A percentile compares a stretch with the other conserved stretches of the same genome.
Evolutionary conservation across 176 grass and related monocot species (phyloP).

Genomic region (Oryza glaberrima): DNA sequence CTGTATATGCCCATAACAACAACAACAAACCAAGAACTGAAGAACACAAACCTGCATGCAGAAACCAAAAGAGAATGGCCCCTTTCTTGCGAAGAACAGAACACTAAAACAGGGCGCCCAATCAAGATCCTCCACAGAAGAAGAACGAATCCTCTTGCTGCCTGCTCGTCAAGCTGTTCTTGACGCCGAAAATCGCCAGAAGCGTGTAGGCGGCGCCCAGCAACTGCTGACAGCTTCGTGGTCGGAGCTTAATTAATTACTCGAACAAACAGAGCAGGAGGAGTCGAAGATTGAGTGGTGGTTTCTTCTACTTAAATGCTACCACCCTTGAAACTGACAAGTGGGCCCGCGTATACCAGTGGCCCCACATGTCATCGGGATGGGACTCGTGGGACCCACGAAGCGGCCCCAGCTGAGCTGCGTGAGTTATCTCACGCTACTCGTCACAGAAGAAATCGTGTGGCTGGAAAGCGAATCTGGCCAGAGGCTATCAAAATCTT

Average conservation of each 20-base stretch:
- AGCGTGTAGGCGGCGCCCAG: neutral
- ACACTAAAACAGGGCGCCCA: neutral
- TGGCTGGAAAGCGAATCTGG: constrained; percentile 18
- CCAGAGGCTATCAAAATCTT: constrained; percentile 19
- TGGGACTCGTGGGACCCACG: neutral
- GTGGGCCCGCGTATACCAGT: rapidly evolving
- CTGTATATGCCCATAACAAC: no score
- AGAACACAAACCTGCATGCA: constrained; percentile 12
- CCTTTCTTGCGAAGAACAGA: neutral
- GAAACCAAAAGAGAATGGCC: neutral
- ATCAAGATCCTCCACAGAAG: neutral
- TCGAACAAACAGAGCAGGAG: neutral
- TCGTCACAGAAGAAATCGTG: neutral
- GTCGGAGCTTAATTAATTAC: neutral
- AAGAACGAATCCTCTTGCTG: neutral
- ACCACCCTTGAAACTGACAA: neutral
- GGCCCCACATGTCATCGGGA: neutral
- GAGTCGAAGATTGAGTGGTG: neutral
- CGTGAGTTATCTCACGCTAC: neutral
- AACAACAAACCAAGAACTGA: neutral
- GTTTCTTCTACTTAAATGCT: constrained; percentile 5
- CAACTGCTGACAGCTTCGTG: neutral
- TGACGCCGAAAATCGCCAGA: neutral
- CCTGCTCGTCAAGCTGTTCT: neutral
- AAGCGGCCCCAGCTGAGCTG: constrained; percentile 1